Base-by-base conservation (phyloP, 306 rosid species). In the Chamaecrista fasciculata region DNA sequence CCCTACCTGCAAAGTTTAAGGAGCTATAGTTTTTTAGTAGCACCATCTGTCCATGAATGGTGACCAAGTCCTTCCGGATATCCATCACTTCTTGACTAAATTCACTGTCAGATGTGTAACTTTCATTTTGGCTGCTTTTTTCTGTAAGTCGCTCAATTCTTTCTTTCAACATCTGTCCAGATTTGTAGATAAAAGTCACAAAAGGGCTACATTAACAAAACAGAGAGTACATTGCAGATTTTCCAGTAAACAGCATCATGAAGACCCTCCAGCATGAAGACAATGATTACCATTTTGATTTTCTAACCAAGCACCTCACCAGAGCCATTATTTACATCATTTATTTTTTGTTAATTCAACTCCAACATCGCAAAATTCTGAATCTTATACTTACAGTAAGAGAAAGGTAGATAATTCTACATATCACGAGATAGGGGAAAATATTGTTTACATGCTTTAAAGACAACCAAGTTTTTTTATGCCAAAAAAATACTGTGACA, bases 1-100 rank as follows among this genome's bases (percentile, higher is more conserved):
- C 12, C 36, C 24, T 82, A 91, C 99, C 99, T 70, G 96, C 95
- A 83, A 94, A 94, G 79, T 94, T 94, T 78, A 94, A 76, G 73
- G 97, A 94, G 73, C 99, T 94, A 73, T 91, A 94, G 74, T 84
- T 94, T 81, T 91, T 91, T 1, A 94, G 92, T 55, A 94, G 97
- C 79, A 91, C 97, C 97, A 94, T 91, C 80, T 86, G 88, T 76
- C 99, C 99, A 73, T 94, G 99, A 78, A 94, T 89, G 78, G 92
- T 79, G 66, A 94, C 99, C 16, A 94, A 91, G 81, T 91, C 97
- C 87, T 75, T 91, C 69, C 95, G 93, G 29, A 91, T 94, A 63
- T 85, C 94, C 99, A 94, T 94, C 86, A 87, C 85, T 83, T 94
- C 99, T 80, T 94, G 87, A 73, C 97, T 89, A 70, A 94, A 94